Evolutionary conservation across 768 basidiomycete genomes (phyloP).

Genomic region (Rhizopogon rudus): DNA sequence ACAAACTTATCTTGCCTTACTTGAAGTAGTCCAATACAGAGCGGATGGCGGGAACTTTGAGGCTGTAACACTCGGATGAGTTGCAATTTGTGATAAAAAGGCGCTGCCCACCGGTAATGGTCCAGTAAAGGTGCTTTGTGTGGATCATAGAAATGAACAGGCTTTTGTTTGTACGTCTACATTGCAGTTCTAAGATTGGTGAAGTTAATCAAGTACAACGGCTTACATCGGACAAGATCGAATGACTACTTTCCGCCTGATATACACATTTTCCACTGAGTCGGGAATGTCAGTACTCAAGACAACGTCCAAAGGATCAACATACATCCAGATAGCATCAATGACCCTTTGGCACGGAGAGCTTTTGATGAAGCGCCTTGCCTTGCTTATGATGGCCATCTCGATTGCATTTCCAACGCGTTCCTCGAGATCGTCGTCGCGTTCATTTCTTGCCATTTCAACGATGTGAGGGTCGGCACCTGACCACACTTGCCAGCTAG

Average conservation of each 20-base stretch:
- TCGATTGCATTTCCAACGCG: constrained; percentile 90
- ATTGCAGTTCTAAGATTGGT: not conserved
- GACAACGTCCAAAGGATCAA: constrained; percentile 4
- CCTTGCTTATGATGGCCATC: constrained; percentile 82
- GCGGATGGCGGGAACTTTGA: constrained; percentile 92
- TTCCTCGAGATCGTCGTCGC: constrained; percentile 70
- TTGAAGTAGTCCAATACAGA: constrained; percentile 87
- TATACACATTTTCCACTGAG: constrained; percentile 88
- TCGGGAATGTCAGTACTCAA: constrained; percentile 14
- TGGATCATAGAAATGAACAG: constrained; percentile 92
- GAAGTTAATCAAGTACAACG: constrained; percentile 1
- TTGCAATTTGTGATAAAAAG: not conserved
- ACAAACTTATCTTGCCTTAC: constrained; percentile 32
- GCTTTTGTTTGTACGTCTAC: constrained; percentile 89
- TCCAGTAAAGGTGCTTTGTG: constrained; percentile 91
- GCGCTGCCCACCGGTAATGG: constrained; percentile 72
- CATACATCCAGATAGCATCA: constrained; percentile 73
- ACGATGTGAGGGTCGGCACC: constrained; percentile 64
- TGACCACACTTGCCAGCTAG: constrained; percentile 75
- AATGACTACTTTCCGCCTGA: constrained; percentile 80
- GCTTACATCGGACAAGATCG: constrained; percentile 83
- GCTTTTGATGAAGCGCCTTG: constrained; percentile 87
- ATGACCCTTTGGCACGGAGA: constrained; percentile 90
- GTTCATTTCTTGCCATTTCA: constrained; percentile 53
- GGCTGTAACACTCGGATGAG: constrained; percentile 33